phyloP scores from a whole-genome alignment of 75 land plant species.

The Picea glauca region DNA sequence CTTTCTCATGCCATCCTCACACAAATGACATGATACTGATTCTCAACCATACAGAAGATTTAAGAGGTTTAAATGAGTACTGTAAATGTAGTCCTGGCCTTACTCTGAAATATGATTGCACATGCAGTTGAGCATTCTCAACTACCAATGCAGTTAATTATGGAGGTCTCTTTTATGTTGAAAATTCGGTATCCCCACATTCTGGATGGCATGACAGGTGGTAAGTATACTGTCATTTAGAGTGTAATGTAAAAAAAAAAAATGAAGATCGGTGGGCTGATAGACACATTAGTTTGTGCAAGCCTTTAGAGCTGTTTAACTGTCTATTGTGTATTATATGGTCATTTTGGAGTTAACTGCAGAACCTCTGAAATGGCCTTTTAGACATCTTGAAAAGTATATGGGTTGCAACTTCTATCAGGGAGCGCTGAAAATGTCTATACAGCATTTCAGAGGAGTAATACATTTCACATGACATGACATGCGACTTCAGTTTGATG shows the following conservation, averaged over 20 bases:
- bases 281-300: neutral
- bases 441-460: neutral
- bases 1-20: slow-evolving; percentile 1
- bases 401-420: neutral
- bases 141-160: neutral
- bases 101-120: neutral
- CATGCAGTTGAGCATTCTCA: neutral
- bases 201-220: neutral
- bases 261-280: neutral
- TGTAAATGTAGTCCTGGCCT: neutral
- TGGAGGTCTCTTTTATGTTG: neutral
- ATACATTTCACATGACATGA: neutral
- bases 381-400: neutral
- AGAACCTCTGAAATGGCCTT: neutral
- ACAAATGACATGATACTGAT: neutral
- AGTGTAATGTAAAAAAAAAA: neutral
- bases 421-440: neutral
- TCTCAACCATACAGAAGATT: neutral
- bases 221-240: neutral
- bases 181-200: neutral
- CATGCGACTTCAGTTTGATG: neutral
- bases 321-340: neutral
- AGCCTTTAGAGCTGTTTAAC: neutral
- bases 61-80: slow-evolving; percentile 1
- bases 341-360: neutral